Evolutionary conservation across 176 grass and related monocot genomes (phyloP).

Genomic region (Carex myosuroides): DNA sequence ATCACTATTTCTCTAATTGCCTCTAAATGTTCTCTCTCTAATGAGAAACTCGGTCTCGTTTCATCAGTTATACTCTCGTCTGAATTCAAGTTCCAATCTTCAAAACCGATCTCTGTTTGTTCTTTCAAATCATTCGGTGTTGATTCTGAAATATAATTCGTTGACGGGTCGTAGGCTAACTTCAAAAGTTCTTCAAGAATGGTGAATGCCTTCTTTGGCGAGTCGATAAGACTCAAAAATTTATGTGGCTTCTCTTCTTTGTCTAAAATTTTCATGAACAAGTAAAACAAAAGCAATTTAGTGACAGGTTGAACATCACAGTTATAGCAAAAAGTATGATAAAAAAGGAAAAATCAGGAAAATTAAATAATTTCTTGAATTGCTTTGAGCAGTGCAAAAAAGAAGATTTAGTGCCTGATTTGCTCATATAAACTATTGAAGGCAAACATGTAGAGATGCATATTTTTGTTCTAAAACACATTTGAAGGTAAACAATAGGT

Average conservation of each 20-base stretch:
- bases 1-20: not conserved
- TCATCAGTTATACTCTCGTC: not conserved
- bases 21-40: not conserved
- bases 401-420: not conserved
- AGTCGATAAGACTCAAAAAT: conserved; percentile 5
- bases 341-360: not conserved
- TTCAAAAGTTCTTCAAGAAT: conserved; percentile 21
- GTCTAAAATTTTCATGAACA: not conserved
- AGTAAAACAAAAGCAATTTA: not conserved
- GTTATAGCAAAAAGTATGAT: not conserved
- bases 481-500: not conserved
- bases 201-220: conserved; percentile 10
- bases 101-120: not conserved
- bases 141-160: not conserved
- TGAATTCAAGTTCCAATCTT: conserved; percentile 14
- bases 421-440: not conserved
- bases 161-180: not conserved
- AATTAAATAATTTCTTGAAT: not conserved
- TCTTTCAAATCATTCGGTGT: not conserved
- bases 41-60: not conserved
- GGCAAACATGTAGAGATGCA: no score
- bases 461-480: not conserved
- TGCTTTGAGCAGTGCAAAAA: not conserved
- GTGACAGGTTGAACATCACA: not conserved
- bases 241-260: not conserved